Evolutionary conservation across 2,329 filamentous ascomycete genomes (phyloP).

Genomic region (Colletotrichum coccodes): DNA sequence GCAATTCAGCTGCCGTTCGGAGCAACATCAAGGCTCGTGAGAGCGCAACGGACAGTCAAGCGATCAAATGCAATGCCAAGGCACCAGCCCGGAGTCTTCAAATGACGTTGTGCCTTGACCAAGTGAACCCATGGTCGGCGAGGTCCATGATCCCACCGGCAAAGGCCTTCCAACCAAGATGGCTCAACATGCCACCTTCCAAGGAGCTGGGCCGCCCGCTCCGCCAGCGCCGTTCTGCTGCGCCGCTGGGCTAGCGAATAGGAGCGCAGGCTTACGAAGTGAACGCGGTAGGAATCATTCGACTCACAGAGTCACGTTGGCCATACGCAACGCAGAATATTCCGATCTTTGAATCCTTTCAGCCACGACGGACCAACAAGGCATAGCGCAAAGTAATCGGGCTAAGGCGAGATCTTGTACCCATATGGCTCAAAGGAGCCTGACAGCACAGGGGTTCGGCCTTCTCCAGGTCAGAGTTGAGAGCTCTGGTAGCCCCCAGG

Average conservation of each 20-base stretch:
- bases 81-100: background rate
- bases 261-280: slow-evolving; percentile 8
- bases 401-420: slow-evolving; percentile 1
- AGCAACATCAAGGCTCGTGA: too few relatives aligned
- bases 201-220: slow-evolving; percentile 6
- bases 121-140: background rate
- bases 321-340: background rate
- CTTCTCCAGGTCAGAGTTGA: background rate
- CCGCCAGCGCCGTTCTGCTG: background rate
- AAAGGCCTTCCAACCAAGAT: background rate
- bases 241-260: slow-evolving; percentile 13
- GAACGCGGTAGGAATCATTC: slow-evolving; percentile 17
- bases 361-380: slow-evolving; percentile 1
- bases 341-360: slow-evolving; percentile 14
- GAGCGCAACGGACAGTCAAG: too few relatives aligned
- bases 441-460: slow-evolving; percentile 11
- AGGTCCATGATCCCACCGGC: slow-evolving; percentile 14
- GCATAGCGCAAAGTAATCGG: background rate
- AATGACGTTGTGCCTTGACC: background rate
- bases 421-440: slow-evolving; percentile 6
- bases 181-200: slow-evolving; percentile 6
- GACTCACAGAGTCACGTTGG: slow-evolving; percentile 17
- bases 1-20: too few relatives aligned
- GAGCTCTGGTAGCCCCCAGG: background rate
- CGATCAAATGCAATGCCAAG: too few relatives aligned